Base-by-base conservation (phyloP, 352 stramenopile genomes). In the Phytophthora quininea region DNA sequence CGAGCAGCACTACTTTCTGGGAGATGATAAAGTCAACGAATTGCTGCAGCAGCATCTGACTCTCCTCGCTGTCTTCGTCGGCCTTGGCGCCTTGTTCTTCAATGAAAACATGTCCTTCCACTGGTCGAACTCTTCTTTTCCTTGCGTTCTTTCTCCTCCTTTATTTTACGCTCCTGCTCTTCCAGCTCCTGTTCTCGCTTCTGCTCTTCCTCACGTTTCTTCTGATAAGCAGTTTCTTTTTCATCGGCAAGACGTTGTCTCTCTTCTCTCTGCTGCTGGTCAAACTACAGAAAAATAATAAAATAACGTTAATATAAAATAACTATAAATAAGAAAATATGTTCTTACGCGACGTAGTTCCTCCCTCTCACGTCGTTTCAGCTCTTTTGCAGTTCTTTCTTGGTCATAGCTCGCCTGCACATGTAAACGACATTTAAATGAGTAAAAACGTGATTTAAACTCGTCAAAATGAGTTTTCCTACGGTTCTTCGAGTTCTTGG, bases 381-480 rank as follows among this genome's bases (percentile, higher is more conserved):
- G 71, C 49, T 92, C 86, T 92, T 92, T 58, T 88, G 77, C 50
- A 94, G 62, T 64, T 92, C 86, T 42, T 86, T 90, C 76, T 89
- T 90, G 32, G 77, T 90, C 80, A 90, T 88, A 42, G 71, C 70
- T 58, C 71, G 73, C 19, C 79, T 87, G 35, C 2, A 49, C 42
- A 57, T 2, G 60, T n/a, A n/a, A n/a, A n/a, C n/a, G n/a, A n/a
- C n/a, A n/a, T n/a, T n/a, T n/a, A n/a, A n/a, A n/a, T n/a, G n/a
- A n/a, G n/a, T n/a, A n/a, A n/a, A n/a, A 9, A 63, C 2, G 24
- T 14, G 11, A 65, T 53, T 57, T 12, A 35, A 12, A 63, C 11
- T 54, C 11, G 31, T 54, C 11, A n/a, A n/a, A n/a, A n/a, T n/a
- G n/a, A n/a, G n/a, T n/a, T n/a, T n/a, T n/a, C n/a, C n/a, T 64